Base-by-base conservation (phyloP, 2,329 filamentous ascomycete species). In the Sclerotinia glacialis region DNA sequence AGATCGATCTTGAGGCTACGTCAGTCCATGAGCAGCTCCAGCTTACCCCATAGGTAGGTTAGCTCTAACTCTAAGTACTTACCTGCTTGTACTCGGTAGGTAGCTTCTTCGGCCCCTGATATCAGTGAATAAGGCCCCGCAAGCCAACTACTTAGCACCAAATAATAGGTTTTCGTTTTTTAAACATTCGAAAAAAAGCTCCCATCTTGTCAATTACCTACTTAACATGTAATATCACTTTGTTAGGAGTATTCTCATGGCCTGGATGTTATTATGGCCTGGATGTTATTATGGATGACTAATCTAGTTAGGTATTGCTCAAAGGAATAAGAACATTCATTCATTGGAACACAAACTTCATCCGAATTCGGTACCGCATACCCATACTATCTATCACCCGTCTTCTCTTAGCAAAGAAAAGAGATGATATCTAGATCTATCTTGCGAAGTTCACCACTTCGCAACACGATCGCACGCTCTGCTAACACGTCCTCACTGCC, bases 381-480 rank as follows among this genome's bases (percentile, higher is more conserved):
- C 44, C 26, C 3, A 31, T 26, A 49, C 5, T 60, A 6, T 14
- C 9, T n/a, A n/a, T n/a, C n/a, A n/a, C 0, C 31, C 14, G 44
- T 26, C 28, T 11, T 18, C 7, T 9, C 11, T 8, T 49, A 12
- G 5, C 1, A 18, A 12, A 5, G 7, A 40, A 21, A 21, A 54
- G 52, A 49, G 28, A 61, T 61, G 58, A 26, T 40, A 34, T 37
- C 58, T 31, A 61, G 58, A 61, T 49, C 44, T 26, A 37, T 61
- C n/a, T 8, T 61, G 9, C 44, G 44, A 49, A 26, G 21, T 5
- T 28, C 4, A 23, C 14, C 28, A 16, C 21, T 40, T 49, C 44
- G 44, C 8, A 61, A 26, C 9, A n/a, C 46, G 9, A n/a, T 61
- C 46, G 14, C n/a, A 21, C 44, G 31, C 34, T 49, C 58, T 23